A percentile compares a stretch with the other conserved stretches of the same genome.
phyloP scores from a whole-genome alignment of 805 yeast species.

The Sugiyamaella smithiae region DNA sequence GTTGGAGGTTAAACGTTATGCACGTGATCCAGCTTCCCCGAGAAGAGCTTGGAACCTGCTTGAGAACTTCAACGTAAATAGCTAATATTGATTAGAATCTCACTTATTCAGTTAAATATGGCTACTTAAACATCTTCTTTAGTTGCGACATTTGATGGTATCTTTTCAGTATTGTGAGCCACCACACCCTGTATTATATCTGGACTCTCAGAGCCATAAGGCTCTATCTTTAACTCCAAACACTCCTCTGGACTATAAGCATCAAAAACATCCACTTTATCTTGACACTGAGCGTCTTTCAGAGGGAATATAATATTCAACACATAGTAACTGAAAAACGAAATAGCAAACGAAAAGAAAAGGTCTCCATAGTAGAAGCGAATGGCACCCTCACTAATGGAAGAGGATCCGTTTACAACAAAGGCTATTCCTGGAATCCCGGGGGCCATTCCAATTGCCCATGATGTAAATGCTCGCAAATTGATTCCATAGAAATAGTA shows the following conservation, averaged over 20 bases:
- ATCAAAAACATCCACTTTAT: slow-evolving; percentile 33
- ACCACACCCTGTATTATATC: neutral
- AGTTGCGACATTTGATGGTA: too few relatives aligned
- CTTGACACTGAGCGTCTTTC: slow-evolving; percentile 35
- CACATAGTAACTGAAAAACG: slow-evolving; percentile 36
- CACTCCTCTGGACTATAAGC: slow-evolving; percentile 31
- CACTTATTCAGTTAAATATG: too few relatives aligned
- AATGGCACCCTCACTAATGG: slow-evolving; percentile 55
- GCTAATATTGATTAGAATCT: too few relatives aligned
- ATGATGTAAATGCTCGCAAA: slow-evolving; percentile 41
- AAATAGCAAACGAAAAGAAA: slow-evolving; percentile 4
- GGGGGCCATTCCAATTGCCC: slow-evolving; percentile 34
- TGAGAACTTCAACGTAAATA: too few relatives aligned
- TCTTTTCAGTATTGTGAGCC: neutral
- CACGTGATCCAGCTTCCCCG: too few relatives aligned
- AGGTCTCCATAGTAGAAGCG: neutral
- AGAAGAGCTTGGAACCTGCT: too few relatives aligned
- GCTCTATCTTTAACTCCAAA: slow-evolving; percentile 10
- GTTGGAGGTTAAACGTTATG: too few relatives aligned
- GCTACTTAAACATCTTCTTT: too few relatives aligned
- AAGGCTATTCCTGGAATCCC: slow-evolving; percentile 26
- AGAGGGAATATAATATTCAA: slow-evolving; percentile 39
- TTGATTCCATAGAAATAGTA: slow-evolving; percentile 45
- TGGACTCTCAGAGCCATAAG: neutral
- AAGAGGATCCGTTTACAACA: slow-evolving; percentile 18